phyloP scores from a whole-genome alignment of 2,329 filamentous ascomycete species.

The Conoideocrella luteorostrata region DNA sequence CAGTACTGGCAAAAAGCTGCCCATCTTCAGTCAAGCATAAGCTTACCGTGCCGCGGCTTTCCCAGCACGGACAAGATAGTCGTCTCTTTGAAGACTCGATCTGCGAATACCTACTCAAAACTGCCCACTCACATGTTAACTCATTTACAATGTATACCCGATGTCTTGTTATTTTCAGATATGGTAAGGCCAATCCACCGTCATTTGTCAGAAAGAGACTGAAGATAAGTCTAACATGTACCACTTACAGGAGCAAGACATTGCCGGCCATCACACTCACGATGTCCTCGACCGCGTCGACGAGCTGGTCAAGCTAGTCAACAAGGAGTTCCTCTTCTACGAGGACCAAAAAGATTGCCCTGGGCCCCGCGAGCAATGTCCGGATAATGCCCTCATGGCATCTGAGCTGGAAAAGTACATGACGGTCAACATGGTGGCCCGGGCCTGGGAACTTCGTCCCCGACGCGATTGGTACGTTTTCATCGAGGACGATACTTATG shows the following conservation, averaged over 20 bases:
- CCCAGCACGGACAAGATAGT: conserved; percentile 37
- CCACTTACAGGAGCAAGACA: conserved; percentile 36
- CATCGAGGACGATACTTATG: conserved; percentile 52
- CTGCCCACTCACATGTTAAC: conserved; percentile 51
- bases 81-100: conserved; percentile 54
- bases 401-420: conserved; percentile 58
- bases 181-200: conserved; percentile 30
- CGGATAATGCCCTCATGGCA: conserved; percentile 24
- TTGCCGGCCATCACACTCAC: conserved; percentile 38
- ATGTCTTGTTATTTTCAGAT: conserved; percentile 53
- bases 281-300: conserved; percentile 34
- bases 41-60: conserved; percentile 32
- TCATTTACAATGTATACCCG: conserved; percentile 44
- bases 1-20: conserved; percentile 29
- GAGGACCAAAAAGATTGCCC: conserved; percentile 39
- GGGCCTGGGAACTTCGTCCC: conserved; percentile 48
- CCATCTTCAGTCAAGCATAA: conserved; percentile 29
- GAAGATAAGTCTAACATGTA: neutral
- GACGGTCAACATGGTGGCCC: conserved; percentile 51
- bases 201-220: too few species aligned
- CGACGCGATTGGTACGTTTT: conserved; percentile 53
- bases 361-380: conserved; percentile 39
- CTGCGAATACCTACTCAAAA: conserved; percentile 47
- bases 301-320: conserved; percentile 28
- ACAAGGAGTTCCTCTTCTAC: conserved; percentile 41